Conservation (phyloP, 148 eudicot genomes). For the Camellia lanceoleosa region DNA sequence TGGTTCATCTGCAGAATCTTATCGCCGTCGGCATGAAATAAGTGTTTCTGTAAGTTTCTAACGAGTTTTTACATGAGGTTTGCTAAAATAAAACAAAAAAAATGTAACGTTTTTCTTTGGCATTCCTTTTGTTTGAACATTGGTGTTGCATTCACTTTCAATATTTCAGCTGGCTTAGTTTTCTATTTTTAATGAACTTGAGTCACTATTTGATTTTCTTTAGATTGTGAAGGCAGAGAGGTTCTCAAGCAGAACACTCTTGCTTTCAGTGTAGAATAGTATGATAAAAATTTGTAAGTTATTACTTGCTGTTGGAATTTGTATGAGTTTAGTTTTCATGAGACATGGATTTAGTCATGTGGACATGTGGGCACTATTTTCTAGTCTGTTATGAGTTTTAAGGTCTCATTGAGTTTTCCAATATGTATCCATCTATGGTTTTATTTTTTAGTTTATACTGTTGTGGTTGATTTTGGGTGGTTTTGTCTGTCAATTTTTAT, state of each 20-base stretch:
- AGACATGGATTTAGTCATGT: neutral
- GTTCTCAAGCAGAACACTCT: neutral
- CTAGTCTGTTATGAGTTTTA: neutral
- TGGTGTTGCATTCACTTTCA: neutral
- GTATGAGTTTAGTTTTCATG: neutral
- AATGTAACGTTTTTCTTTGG: no score
- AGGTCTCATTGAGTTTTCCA: neutral
- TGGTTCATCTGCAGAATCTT: conserved; percentile 66
- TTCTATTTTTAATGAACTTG: no score
- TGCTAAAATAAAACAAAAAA: no score
- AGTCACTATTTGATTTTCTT: neutral
- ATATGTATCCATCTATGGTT: neutral
- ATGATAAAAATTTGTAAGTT: neutral
- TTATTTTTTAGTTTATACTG: neutral
- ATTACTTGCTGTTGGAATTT: neutral
- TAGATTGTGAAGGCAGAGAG: neutral
- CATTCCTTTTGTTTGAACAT: neutral
- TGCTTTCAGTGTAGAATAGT: neutral
- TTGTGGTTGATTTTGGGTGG: neutral
- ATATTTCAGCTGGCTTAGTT: no score
- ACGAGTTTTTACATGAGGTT: neutral
- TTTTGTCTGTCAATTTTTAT: conserved; percentile 16
- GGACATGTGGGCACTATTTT: neutral
- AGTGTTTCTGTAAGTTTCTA: conserved; percentile 67
- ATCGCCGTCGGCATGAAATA: conserved; percentile 79